These are phyloP conservation scores for Claviceps capensis DNA, from an alignment of 2,329 filamentous ascomycete genomes.

Conservation along the genomic window DNA sequence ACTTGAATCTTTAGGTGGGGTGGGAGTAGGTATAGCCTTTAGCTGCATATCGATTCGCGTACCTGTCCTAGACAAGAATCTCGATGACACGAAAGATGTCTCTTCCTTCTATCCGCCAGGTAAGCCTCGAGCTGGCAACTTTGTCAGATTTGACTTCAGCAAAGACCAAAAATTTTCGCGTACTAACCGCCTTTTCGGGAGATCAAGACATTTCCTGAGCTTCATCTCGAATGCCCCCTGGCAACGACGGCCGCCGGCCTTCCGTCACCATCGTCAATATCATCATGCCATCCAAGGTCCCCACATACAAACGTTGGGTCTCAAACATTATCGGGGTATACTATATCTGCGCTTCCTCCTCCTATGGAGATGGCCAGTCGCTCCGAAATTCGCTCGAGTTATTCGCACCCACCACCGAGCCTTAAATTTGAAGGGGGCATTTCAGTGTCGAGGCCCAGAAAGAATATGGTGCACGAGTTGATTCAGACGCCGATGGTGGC, in stretches of 20 bases:
- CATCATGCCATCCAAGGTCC: not conserved
- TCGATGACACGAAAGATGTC: slow-evolving; percentile 19
- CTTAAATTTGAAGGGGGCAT: slow-evolving; percentile 24
- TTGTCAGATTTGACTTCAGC: not conserved
- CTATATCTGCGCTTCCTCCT: slow-evolving; percentile 15
- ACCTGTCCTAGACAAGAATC: slow-evolving; percentile 13
- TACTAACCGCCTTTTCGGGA: not conserved
- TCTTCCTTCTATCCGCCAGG: slow-evolving; percentile 40
- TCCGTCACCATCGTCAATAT: not conserved
- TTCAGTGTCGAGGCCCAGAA: slow-evolving; percentile 17
- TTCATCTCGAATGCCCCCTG: slow-evolving; percentile 17
- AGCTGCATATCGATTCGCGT: slow-evolving; percentile 17
- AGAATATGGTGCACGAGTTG: slow-evolving; percentile 1
- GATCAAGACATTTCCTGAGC: slow-evolving; percentile 31
- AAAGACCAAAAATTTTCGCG: not conserved
- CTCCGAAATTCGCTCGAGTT: slow-evolving; percentile 21
- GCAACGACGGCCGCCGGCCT: not conserved
- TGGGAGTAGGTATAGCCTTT: slow-evolving; percentile 29
- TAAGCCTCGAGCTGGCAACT: slow-evolving; percentile 14
- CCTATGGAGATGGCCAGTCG: slow-evolving; percentile 22
- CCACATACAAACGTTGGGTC: not conserved
- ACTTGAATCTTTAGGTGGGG: not conserved
- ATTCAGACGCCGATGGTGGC: not conserved
- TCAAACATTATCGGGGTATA: slow-evolving; percentile 30
- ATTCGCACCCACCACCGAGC: slow-evolving; percentile 26